phyloP scores from a whole-genome alignment of 2,329 filamentous ascomycete genomes.

The Ophiocordyceps australis region DNA sequence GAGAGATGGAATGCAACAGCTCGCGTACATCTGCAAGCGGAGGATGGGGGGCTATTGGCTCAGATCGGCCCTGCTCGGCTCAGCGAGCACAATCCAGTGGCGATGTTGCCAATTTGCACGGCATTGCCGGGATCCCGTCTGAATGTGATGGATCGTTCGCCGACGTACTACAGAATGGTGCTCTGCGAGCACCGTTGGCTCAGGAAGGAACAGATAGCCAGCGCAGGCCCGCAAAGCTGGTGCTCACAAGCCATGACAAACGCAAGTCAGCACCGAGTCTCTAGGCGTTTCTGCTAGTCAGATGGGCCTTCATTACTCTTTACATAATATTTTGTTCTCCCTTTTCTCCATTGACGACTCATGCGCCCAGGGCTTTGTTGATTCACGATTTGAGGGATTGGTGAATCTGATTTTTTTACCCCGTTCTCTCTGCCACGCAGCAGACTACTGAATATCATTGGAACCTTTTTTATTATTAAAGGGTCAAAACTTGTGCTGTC shows the following conservation, averaged over 20 bases:
- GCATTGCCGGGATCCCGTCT: too few species aligned
- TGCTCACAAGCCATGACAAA: constrained; percentile 80
- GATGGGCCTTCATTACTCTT: too few species aligned
- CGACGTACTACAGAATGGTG: constrained; percentile 43
- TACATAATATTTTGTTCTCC: neutral
- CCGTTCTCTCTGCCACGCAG: too few species aligned
- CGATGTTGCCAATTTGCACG: too few species aligned
- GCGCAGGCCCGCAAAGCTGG: constrained; percentile 71
- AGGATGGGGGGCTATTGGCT: constrained; percentile 65
- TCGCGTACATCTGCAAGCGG: constrained; percentile 60
- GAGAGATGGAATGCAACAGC: constrained; percentile 52
- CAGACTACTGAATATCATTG: too few species aligned
- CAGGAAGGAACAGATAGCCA: constrained; percentile 39
- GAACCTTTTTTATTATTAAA: too few species aligned
- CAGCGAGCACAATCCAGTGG: constrained; percentile 45
- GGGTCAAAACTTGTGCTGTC: too few species aligned
- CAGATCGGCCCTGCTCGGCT: constrained; percentile 58
- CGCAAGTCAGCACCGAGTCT: constrained; percentile 36
- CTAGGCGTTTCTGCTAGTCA: constrained; percentile 6
- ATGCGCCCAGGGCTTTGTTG: too few species aligned
- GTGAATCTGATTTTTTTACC: too few species aligned
- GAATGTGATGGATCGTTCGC: constrained; percentile 46
- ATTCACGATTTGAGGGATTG: too few species aligned
- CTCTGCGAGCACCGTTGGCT: constrained; percentile 29
- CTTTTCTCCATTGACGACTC: constrained; percentile 3